phyloP scores from a whole-genome alignment of 1,284 basidiomycete genomes.

The Fomes fomentarius region DNA sequence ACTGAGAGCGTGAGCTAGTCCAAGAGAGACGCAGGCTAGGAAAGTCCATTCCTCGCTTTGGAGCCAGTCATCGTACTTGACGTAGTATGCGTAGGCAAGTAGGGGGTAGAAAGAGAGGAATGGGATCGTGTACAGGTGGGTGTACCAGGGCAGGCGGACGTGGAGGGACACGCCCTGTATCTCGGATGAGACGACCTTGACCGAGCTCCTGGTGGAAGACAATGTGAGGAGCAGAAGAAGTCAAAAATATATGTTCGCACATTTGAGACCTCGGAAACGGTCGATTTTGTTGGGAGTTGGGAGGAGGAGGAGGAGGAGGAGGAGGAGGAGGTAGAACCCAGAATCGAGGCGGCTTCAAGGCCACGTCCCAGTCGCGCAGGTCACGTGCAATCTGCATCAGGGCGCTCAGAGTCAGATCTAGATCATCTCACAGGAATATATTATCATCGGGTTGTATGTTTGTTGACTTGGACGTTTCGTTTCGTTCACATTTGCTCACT shows the following conservation, averaged over 20 bases:
- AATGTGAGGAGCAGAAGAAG: too few species aligned
- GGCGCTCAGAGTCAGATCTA: too few species aligned
- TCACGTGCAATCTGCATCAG: too few species aligned
- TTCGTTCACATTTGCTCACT: too few species aligned
- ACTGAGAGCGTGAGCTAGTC: slow-evolving; percentile 88
- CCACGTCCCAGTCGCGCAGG: too few species aligned
- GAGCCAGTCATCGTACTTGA: slow-evolving; percentile 90
- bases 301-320: too few species aligned
- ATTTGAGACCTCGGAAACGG: slow-evolving; percentile 10
- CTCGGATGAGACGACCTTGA: slow-evolving; percentile 83
- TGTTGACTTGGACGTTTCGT: too few species aligned
- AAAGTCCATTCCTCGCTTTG: slow-evolving; percentile 97
- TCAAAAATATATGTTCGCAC: background rate
- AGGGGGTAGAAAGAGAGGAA: slow-evolving; percentile 89
- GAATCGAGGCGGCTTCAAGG: too few species aligned
- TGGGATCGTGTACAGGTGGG: slow-evolving; percentile 84
- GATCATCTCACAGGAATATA: too few species aligned
- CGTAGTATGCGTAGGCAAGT: slow-evolving; percentile 89
- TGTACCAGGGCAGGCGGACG: slow-evolving; percentile 76
- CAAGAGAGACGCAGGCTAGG: slow-evolving; percentile 85
- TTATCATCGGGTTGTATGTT: too few species aligned
- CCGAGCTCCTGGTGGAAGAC: slow-evolving; percentile 38
- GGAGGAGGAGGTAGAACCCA: too few species aligned
- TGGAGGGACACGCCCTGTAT: slow-evolving; percentile 84
- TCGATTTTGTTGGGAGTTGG: too few species aligned